Percentiles rank a stretch among this genome's conserved stretches.
Conservation (phyloP, 2,329 filamentous ascomycete genomes). For the Cordyceps farinosa region DNA sequence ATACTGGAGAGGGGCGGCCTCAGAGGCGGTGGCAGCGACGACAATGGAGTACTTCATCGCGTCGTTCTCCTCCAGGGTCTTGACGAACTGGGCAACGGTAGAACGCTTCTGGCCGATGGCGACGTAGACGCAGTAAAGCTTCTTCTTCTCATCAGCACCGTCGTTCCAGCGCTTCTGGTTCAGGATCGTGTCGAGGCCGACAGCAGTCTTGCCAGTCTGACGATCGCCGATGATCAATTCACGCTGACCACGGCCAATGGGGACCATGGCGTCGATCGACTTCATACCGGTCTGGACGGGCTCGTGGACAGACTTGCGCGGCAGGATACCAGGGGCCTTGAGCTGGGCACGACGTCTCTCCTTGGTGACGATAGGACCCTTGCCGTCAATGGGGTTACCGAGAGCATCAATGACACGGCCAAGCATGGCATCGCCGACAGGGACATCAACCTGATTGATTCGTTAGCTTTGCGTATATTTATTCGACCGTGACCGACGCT, state of each 20-base stretch:
- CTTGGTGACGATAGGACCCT: slow-evolving; percentile 91
- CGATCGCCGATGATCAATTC: slow-evolving; percentile 99
- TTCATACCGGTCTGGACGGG: slow-evolving; percentile 99
- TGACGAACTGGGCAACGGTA: slow-evolving; percentile 97
- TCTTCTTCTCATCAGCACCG: slow-evolving; percentile 83
- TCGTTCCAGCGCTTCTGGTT: slow-evolving; percentile 99
- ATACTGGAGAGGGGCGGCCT: slow-evolving; percentile 93
- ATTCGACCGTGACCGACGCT: slow-evolving; percentile 10
- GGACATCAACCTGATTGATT: slow-evolving; percentile 76
- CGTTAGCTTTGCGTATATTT: background rate
- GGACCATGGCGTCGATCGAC: slow-evolving; percentile 99
- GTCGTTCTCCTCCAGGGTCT: slow-evolving; percentile 99
- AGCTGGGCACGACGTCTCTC: slow-evolving; percentile 95
- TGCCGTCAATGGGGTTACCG: slow-evolving; percentile 98
- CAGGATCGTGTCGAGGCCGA: slow-evolving; percentile 94
- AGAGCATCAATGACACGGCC: slow-evolving; percentile 98
- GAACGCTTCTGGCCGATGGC: slow-evolving; percentile 99
- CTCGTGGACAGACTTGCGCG: slow-evolving; percentile 95
- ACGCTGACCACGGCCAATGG: slow-evolving; percentile 99
- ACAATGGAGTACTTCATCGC: slow-evolving; percentile 97
- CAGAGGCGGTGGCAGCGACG: slow-evolving; percentile 93
- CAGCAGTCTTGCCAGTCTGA: slow-evolving; percentile 99
- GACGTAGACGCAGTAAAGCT: slow-evolving; percentile 99
- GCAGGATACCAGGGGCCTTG: slow-evolving; percentile 98
- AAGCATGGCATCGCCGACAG: slow-evolving; percentile 87